Conservation (phyloP, 208 protist species). For the Crithidia mellificae region DNA sequence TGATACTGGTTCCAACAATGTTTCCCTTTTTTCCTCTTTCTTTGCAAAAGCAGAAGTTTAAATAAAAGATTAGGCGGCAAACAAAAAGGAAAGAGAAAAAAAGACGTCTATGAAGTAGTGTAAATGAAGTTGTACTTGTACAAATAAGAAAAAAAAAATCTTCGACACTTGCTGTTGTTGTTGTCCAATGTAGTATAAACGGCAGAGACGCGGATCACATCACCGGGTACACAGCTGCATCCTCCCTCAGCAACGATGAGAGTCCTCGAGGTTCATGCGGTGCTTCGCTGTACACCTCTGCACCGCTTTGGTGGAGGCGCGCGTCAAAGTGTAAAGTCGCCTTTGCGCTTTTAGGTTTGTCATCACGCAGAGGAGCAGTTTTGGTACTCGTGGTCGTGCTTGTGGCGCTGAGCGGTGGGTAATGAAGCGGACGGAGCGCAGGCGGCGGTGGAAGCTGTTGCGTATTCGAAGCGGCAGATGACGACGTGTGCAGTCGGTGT, state of each 20-base stretch:
- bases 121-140: neutral
- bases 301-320: no score
- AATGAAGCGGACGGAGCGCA: neutral
- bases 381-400: neutral
- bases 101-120: neutral
- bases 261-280: neutral
- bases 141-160: neutral
- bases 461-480: neutral
- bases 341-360: no score
- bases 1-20: no score
- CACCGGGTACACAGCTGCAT: neutral
- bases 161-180: no score
- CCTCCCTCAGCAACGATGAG: conserved; percentile 1
- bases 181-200: neutral
- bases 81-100: neutral
- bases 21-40: no score
- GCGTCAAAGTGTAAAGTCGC: no score
- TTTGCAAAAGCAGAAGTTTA: no score
- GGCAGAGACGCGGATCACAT: neutral
- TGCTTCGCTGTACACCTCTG: neutral
- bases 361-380: no score
- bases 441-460: conserved; percentile 4
- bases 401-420: neutral
- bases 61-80: no score
- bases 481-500: no score